A percentile compares a stretch with the other conserved stretches of the same genome.
Evolutionary conservation across 2,329 filamentous ascomycete species (phyloP).

Genomic region (Talaromyces islandicus): DNA sequence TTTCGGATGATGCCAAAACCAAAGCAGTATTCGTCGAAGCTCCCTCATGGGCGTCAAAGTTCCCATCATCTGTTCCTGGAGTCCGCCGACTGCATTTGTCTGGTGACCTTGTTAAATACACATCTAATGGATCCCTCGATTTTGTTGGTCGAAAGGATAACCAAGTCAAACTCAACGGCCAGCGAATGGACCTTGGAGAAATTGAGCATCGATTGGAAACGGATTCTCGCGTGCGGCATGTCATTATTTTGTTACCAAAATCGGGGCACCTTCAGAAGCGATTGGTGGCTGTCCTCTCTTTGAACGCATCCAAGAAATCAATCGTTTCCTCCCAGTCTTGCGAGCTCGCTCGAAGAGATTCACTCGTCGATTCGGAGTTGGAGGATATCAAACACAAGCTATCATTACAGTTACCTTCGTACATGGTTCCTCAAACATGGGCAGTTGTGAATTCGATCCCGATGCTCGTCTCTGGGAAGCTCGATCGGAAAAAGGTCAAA

Average conservation of each 20-base stretch:
- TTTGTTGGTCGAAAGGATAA: constrained; percentile 30
- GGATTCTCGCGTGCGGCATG: constrained; percentile 34
- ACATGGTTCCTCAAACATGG: constrained; percentile 11
- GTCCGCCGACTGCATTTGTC: constrained; percentile 35
- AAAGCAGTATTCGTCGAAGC: constrained; percentile 29
- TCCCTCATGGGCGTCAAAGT: constrained; percentile 34
- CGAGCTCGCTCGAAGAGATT: neutral
- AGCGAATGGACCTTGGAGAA: constrained; percentile 39
- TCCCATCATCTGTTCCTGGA: constrained; percentile 30
- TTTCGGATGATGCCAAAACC: constrained; percentile 35
- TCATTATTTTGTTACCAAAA: constrained; percentile 8
- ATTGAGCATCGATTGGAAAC: constrained; percentile 32
- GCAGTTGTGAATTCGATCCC: constrained; percentile 9
- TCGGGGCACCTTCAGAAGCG: constrained; percentile 5
- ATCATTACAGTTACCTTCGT: constrained; percentile 20
- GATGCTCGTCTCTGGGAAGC: constrained; percentile 9
- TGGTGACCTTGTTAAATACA: constrained; percentile 26
- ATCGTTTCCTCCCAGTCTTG: constrained; percentile 16
- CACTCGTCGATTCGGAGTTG: neutral
- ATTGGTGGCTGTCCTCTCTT: constrained; percentile 7
- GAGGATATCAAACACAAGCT: constrained; percentile 5
- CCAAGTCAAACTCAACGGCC: constrained; percentile 38
- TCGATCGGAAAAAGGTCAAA: constrained; percentile 6
- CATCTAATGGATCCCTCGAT: constrained; percentile 27
- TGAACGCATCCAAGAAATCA: neutral